These are phyloP conservation scores for Linum usitatissimum DNA, from an alignment of 345 rosid species.

Conservation along the genomic window DNA sequence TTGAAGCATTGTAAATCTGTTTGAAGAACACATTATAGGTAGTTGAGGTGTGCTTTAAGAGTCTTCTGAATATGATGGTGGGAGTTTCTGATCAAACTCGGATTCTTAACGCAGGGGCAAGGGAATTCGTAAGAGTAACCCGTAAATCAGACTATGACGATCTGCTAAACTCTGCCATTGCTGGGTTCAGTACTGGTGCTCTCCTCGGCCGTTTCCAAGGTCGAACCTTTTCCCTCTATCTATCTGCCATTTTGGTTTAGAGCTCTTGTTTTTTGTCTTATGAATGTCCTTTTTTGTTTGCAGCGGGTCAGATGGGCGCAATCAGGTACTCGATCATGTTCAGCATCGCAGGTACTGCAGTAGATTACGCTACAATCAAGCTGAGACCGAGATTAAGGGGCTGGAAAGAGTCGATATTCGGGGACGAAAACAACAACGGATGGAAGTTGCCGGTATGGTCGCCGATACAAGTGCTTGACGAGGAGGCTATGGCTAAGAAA, in stretches of 20 bases:
- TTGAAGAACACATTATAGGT: too few relatives aligned
- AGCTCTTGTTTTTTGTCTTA: conserved; percentile 1
- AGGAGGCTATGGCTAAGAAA: conserved; percentile 67
- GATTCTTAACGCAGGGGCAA: conserved; percentile 38
- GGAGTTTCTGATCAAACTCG: too few relatives aligned
- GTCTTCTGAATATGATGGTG: too few relatives aligned
- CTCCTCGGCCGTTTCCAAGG: conserved; percentile 84
- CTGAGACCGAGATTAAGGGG: conserved; percentile 33
- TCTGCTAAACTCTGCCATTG: conserved; percentile 59
- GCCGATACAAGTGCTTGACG: conserved; percentile 73
- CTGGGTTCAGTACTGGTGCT: conserved; percentile 75
- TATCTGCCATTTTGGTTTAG: not conserved
- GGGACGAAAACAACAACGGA: conserved; percentile 15
- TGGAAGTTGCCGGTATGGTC: conserved; percentile 74
- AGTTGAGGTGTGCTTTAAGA: too few relatives aligned
- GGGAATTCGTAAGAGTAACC: conserved; percentile 60
- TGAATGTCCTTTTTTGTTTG: not conserved
- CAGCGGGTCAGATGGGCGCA: conserved; percentile 79
- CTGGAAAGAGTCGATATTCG: conserved; percentile 19
- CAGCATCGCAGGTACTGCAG: conserved; percentile 48
- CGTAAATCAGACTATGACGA: conserved; percentile 61
- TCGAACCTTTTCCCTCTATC: conserved; percentile 8
- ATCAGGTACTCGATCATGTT: conserved; percentile 58
- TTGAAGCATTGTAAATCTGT: too few relatives aligned
- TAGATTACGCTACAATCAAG: conserved; percentile 41